Percentiles rank a stretch among this genome's conserved stretches.
Conservation (phyloP, 208 protist genomes). For the Crithidia fasciculata region DNA sequence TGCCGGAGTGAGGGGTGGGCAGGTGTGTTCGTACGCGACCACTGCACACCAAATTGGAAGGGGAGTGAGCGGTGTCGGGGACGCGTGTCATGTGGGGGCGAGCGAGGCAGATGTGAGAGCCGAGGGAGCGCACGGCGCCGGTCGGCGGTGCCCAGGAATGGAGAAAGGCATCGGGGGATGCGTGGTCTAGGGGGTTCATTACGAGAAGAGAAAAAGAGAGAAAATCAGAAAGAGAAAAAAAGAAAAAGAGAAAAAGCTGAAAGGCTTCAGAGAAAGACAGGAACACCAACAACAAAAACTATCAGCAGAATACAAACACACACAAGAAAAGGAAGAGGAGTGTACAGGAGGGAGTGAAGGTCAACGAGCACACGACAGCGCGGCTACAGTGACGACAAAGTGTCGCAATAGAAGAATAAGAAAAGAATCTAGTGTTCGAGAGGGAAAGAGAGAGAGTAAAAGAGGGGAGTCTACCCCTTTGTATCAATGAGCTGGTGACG, state of each 20-base stretch:
- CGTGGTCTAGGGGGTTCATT: constrained; percentile 30
- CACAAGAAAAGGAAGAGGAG: not conserved
- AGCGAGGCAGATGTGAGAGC: constrained; percentile 21
- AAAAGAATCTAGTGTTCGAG: too few species aligned
- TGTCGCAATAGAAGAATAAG: too few species aligned
- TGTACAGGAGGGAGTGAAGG: not conserved
- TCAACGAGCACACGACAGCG: too few species aligned
- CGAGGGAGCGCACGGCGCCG: constrained; percentile 1
- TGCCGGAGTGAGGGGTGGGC: constrained; percentile 27
- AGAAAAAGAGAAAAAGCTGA: not conserved
- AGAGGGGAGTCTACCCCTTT: too few species aligned
- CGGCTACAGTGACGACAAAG: too few species aligned
- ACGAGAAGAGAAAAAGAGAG: constrained; percentile 5
- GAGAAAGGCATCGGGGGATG: constrained; percentile 12
- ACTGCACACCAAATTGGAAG: constrained; percentile 4
- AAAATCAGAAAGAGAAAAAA: not conserved
- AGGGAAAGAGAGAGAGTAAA: too few species aligned
- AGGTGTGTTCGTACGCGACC: constrained; percentile 21
- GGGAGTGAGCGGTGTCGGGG: not conserved
- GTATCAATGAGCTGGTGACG: too few species aligned
- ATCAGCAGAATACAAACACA: not conserved
- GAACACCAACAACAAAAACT: too few species aligned
- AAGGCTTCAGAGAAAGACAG: not conserved
- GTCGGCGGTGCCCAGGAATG: constrained; percentile 21
- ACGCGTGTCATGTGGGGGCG: constrained; percentile 11